Base-by-base conservation (phyloP, 768 basidiomycete species). In the Cyclocybe cylindracea region DNA sequence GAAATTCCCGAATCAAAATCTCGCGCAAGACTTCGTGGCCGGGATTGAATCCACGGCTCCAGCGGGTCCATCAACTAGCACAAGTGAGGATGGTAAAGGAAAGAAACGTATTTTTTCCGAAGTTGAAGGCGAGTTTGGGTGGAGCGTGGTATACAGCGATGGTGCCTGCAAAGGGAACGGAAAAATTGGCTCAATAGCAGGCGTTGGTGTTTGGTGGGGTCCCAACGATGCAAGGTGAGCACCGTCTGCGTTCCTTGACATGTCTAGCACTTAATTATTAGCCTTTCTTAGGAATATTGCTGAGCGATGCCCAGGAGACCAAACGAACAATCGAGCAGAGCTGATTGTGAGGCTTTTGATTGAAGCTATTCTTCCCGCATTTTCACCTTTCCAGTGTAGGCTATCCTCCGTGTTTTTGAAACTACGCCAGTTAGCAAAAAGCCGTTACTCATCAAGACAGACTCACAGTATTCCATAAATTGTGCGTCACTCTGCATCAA, bases 171-270 rank as follows among this genome's bases (percentile, higher is more conserved):
- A 81, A 61, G 83, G 86, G 2, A 98, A 98, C 63, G 95, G 95
- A 0, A 70, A 84, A 61, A 31, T 29, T 2, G 82, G 78, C 1
- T 78, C 89, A 0, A 57, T 80, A 38, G 95, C 92, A 1, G 95
- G 95, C 1, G 70, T 94, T 39, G 95, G 95, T 0, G 91, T 98
- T 0, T 98, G 86, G 84, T 98, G 91, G 90, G 91, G 87, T 0
- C 68, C 64, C 8, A 63, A 77, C 51, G 88, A 93, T 67, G 66
- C 80, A 32, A 74, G 89, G 89, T 84, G 41, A 44, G 69, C 56
- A 34, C 52, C 39, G 10, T 46, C 16, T 48, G 7, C 39, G 16
- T 38, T 31, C 8, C 31, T 31, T 42, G 11, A n/a, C 16, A 6
- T 10, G 34, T 18, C 10, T 10, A 32, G n/a, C 11, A 19, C 13